Evolutionary conservation across 495 filamentous ascomycete species (phyloP).

Genomic region (Penicillium desertorum): DNA sequence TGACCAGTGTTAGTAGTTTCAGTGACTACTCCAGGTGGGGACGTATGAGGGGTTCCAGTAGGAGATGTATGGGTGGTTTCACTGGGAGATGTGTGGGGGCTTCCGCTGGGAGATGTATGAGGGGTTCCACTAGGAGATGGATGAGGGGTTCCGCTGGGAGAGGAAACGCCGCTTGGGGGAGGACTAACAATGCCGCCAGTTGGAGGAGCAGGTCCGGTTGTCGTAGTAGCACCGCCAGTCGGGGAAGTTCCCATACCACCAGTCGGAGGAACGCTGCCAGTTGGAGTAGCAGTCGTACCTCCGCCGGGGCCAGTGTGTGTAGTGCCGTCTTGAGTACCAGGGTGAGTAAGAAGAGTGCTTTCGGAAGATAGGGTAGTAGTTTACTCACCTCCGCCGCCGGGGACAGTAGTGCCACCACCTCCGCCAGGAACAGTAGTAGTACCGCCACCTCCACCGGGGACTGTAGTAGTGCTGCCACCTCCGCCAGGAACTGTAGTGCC

Average conservation of each 20-base stretch:
- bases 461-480: neutral
- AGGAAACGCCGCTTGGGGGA: neutral
- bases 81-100: neutral
- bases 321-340: neutral
- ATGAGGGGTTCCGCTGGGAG: neutral
- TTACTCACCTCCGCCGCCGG: constrained; percentile 7
- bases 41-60: neutral
- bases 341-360: neutral
- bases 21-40: neutral
- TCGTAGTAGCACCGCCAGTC: too few species aligned
- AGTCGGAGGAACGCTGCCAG: too few species aligned
- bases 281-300: too few species aligned
- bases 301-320: neutral
- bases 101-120: neutral
- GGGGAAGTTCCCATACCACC: too few species aligned
- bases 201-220: neutral
- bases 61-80: neutral
- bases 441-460: constrained; percentile 8
- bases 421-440: neutral
- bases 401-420: constrained; percentile 1
- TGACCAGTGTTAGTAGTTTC: neutral
- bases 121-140: neutral
- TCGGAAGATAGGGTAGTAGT: neutral
- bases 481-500: constrained; percentile 2
- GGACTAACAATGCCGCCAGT: neutral